Base-by-base conservation (phyloP, 805 yeast species). In the Hanseniaspora pseudoguilliermondii region DNA sequence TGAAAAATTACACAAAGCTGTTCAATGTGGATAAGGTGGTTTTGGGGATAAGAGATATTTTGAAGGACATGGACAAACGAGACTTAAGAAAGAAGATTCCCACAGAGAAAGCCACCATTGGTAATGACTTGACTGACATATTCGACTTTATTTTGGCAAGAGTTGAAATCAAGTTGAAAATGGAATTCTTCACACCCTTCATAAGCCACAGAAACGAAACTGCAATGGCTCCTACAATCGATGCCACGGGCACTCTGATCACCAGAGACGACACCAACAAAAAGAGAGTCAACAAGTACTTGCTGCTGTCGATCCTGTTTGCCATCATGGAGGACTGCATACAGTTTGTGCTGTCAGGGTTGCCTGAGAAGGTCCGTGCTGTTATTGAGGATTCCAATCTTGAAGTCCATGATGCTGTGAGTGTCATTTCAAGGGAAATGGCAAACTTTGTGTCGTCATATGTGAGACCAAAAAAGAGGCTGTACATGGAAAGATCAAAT, bases 21-120 rank as follows among this genome's bases (percentile, higher is more conserved):
- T 44, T 46, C 32, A 48, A 53, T 38, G 56, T 53, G 2, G 56
- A 53, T 6, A 53, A 53, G 27, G 50, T 44, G 7, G 50, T 53
- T 15, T 39, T 53, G 35, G 43, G 48, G 8, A 29, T 43, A 18
- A 53, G 43, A 39, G 47, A 32, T 16, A 27, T 34, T 7, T 32
- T 53, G 35, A 53, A 39, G 16, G 25, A 39, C 15, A 8, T 34
- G 11, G 49, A 46, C 18, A 46, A 46, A 13, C 29, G 35, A 20
- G 34, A 46, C n/a, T 16, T 29, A 6, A 34, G 49, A 34, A 44
- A 27, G 36, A 46, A 46, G 23, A 10, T 2, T 6, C 1, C 15
- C 1, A 5, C 21, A n/a, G 35, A 27, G 1, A 35, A 29, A 11
- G 16, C 9, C n/a, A n/a, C 9, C 16, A 25, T 16, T 5, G 40